These are phyloP conservation scores for Lobulomyces angularis DNA, from an alignment of 192 early-diverging fungal species.

Conservation along the genomic window DNA sequence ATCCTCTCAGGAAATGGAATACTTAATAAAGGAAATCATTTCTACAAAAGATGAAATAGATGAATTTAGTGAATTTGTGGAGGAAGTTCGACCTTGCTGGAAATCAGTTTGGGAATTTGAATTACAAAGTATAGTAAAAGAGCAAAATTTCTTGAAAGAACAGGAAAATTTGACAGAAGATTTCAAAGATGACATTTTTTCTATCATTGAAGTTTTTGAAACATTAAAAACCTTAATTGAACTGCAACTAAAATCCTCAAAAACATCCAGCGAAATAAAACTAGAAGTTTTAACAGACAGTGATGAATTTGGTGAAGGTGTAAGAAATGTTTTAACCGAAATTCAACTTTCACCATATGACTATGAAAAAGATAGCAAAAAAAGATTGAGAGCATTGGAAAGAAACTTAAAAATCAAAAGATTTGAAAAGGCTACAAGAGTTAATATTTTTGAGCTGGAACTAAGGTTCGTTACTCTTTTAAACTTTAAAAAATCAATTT, in stretches of 20 bases:
- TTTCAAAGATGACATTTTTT: background rate
- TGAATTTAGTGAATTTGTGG: constrained; percentile 3
- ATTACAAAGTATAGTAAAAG: constrained; percentile 1
- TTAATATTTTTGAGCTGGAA: background rate
- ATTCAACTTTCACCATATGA: background rate
- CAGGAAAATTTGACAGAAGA: background rate
- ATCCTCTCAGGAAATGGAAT: no score
- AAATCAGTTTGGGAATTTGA: constrained; percentile 2
- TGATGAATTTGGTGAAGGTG: constrained; percentile 1
- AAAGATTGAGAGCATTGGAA: background rate
- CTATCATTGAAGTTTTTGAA: background rate
- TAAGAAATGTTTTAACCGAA: background rate
- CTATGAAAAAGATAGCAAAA: background rate
- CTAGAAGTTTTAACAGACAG: background rate
- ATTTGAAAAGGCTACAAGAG: background rate
- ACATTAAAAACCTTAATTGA: background rate
- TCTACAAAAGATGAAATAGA: no score
- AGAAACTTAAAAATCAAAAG: background rate
- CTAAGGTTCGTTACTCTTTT: no score
- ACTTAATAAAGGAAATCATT: no score
- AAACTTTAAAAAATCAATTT: no score
- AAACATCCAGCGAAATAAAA: background rate
- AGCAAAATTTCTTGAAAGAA: constrained; percentile 4
- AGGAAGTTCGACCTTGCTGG: background rate
- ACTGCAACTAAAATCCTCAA: background rate